A percentile compares a stretch with the other conserved stretches of the same genome.
phyloP scores from a whole-genome alignment of 163 green algal species.

The Chloromonas sp. region DNA sequence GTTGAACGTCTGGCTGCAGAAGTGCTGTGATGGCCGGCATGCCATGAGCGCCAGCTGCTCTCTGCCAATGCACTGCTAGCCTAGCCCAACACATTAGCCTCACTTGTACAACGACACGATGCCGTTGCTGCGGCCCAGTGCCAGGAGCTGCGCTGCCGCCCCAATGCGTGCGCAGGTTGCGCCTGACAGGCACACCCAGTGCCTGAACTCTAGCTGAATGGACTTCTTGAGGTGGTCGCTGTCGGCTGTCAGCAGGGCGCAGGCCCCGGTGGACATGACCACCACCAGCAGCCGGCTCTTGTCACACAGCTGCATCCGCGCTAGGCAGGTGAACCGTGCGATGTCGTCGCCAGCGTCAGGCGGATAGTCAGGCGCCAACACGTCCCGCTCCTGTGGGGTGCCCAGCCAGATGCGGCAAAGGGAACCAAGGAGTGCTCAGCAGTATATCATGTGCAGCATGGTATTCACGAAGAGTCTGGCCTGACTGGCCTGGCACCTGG shows the following conservation, averaged over 20 bases:
- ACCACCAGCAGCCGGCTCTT: not conserved
- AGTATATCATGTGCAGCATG: too few relatives aligned
- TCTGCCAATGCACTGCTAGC: too few relatives aligned
- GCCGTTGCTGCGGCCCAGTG: not conserved
- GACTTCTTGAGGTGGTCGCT: too few relatives aligned
- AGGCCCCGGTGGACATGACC: not conserved
- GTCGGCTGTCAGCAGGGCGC: not conserved
- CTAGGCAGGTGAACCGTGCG: not conserved
- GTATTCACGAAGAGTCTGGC: too few relatives aligned
- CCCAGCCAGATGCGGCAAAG: too few relatives aligned
- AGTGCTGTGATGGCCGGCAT: too few relatives aligned
- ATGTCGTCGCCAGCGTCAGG: too few relatives aligned
- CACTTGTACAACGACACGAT: not conserved
- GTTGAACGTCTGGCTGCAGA: too few relatives aligned
- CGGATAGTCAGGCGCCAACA: not conserved
- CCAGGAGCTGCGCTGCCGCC: not conserved
- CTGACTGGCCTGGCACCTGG: too few relatives aligned
- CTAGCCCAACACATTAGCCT: too few relatives aligned
- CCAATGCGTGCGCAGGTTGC: not conserved
- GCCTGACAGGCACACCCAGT: not conserved
- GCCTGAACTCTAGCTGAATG: not conserved
- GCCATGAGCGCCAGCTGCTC: too few relatives aligned
- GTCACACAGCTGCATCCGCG: not conserved
- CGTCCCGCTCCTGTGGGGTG: not conserved
- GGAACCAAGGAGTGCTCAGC: too few relatives aligned